Percentiles rank a stretch among this genome's conserved stretches.
Evolutionary conservation across 208 protist species (phyloP).

Genomic region (Novymonas esmeraldas): DNA sequence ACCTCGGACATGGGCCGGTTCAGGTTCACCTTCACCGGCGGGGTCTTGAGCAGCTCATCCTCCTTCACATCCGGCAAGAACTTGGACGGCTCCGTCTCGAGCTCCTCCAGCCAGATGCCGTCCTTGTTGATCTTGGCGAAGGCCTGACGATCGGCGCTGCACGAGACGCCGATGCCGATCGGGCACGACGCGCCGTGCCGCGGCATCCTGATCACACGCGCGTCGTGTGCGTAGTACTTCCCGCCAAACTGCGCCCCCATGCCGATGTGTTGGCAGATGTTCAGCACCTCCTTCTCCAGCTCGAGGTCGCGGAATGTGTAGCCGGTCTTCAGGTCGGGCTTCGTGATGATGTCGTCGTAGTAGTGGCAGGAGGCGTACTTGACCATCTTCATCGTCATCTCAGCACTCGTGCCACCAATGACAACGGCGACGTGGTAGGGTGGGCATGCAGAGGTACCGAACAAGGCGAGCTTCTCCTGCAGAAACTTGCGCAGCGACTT

Average conservation of each 20-base stretch:
- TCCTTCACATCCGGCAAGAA: slow-evolving; percentile 93
- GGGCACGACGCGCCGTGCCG: slow-evolving; percentile 93
- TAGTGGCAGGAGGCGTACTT: slow-evolving; percentile 95
- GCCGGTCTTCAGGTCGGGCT: slow-evolving; percentile 71
- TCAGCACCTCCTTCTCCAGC: slow-evolving; percentile 89
- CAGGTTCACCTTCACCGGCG: slow-evolving; percentile 92
- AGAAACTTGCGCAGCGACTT: slow-evolving; percentile 93
- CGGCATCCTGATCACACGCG: slow-evolving; percentile 94
- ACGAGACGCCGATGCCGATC: slow-evolving; percentile 97
- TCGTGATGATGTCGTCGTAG: slow-evolving; percentile 95
- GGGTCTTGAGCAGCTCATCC: slow-evolving; percentile 66
- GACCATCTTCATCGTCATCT: slow-evolving; percentile 97
- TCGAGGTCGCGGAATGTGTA: slow-evolving; percentile 96
- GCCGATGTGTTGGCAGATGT: slow-evolving; percentile 90
- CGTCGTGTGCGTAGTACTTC: slow-evolving; percentile 98
- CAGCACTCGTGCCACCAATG: slow-evolving; percentile 96
- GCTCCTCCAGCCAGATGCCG: slow-evolving; percentile 95
- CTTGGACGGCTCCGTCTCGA: slow-evolving; percentile 95
- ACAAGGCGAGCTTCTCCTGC: slow-evolving; percentile 91
- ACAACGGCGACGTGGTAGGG: slow-evolving; percentile 97
- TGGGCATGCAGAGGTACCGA: slow-evolving; percentile 97
- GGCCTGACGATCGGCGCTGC: slow-evolving; percentile 96
- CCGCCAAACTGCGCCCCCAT: slow-evolving; percentile 98
- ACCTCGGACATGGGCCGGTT: slow-evolving; percentile 93
- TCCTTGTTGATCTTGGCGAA: slow-evolving; percentile 96